A percentile compares a stretch with the other conserved stretches of the same genome.
Conservation (phyloP, 305 asterid species). For the Plantago rigida region DNA sequence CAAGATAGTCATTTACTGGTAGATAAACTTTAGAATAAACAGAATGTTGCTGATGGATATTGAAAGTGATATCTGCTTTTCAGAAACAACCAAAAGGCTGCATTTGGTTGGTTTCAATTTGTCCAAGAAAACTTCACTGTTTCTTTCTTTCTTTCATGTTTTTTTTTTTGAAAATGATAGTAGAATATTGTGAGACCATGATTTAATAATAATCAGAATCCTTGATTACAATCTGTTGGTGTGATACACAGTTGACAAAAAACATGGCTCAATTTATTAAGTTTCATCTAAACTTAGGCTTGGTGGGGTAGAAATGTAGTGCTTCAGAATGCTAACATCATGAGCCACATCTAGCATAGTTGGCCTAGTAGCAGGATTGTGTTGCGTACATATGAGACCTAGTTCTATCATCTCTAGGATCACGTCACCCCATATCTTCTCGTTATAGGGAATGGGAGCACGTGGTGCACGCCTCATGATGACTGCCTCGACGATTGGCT, state of each 20-base stretch:
- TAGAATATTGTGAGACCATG: background rate
- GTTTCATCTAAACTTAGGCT: slow-evolving; percentile 31
- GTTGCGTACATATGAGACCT: slow-evolving; percentile 65
- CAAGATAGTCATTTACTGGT: slow-evolving; percentile 3
- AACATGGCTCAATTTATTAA: slow-evolving; percentile 6
- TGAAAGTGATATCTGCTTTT: background rate
- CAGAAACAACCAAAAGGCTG: slow-evolving; percentile 2
- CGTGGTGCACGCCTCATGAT: slow-evolving; percentile 31
- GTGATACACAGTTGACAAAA: background rate
- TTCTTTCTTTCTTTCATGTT: background rate
- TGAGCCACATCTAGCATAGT: slow-evolving; percentile 70
- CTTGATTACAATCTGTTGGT: background rate
- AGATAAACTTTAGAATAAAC: background rate
- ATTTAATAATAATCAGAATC: background rate
- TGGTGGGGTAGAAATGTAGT: slow-evolving; percentile 41
- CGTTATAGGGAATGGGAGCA: slow-evolving; percentile 11
- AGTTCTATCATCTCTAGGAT: slow-evolving; percentile 57
- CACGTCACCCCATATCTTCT: slow-evolving; percentile 37
- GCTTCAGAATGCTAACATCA: slow-evolving; percentile 50
- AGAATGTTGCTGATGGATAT: slow-evolving; percentile 3
- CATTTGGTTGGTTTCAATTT: slow-evolving; percentile 9
- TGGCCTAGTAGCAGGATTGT: slow-evolving; percentile 57
- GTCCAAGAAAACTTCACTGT: background rate
- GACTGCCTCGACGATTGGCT: slow-evolving; percentile 46
- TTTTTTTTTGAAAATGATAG: background rate